Evolutionary conservation across 495 filamentous ascomycete species (phyloP).

Genomic region (Chaetomium tenue): DNA sequence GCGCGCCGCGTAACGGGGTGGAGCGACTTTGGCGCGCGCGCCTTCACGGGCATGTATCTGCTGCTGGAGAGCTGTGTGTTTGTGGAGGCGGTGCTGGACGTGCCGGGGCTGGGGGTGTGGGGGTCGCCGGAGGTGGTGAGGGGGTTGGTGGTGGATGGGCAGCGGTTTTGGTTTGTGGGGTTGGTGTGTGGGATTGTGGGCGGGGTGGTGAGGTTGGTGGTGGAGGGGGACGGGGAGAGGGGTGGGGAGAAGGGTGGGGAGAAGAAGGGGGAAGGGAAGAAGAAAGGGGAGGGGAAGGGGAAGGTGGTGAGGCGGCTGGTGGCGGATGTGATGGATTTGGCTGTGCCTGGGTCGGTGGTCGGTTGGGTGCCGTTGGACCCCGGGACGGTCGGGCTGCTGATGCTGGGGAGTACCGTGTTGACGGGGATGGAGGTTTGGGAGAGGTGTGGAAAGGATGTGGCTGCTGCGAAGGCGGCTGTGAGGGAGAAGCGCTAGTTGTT

Average conservation of each 20-base stretch:
- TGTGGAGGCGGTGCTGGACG: slow-evolving; percentile 43
- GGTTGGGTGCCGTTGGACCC: slow-evolving; percentile 53
- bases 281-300: slow-evolving; percentile 14
- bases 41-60: slow-evolving; percentile 51
- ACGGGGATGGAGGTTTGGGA: slow-evolving; percentile 60
- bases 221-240: neutral
- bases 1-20: slow-evolving; percentile 17
- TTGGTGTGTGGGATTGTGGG: slow-evolving; percentile 40
- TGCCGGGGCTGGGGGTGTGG: slow-evolving; percentile 46
- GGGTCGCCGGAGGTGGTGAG: slow-evolving; percentile 26
- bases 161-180: slow-evolving; percentile 64
- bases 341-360: slow-evolving; percentile 54
- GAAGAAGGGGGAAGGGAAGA: neutral
- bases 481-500: neutral
- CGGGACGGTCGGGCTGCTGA: slow-evolving; percentile 49
- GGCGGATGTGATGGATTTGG: slow-evolving; percentile 56
- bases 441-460: slow-evolving; percentile 41
- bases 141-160: slow-evolving; percentile 50
- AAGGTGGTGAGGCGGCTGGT: slow-evolving; percentile 42
- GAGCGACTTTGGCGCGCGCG: slow-evolving; percentile 41
- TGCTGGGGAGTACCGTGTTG: slow-evolving; percentile 58
- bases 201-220: slow-evolving; percentile 25
- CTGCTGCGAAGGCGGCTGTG: neutral
- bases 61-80: slow-evolving; percentile 47
- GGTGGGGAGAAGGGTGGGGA: slow-evolving; percentile 7